Evolutionary conservation across 768 basidiomycete species (phyloP), one percentile per base, ranked within the genome.

Genomic region (Tylopilus sp.): DNA sequence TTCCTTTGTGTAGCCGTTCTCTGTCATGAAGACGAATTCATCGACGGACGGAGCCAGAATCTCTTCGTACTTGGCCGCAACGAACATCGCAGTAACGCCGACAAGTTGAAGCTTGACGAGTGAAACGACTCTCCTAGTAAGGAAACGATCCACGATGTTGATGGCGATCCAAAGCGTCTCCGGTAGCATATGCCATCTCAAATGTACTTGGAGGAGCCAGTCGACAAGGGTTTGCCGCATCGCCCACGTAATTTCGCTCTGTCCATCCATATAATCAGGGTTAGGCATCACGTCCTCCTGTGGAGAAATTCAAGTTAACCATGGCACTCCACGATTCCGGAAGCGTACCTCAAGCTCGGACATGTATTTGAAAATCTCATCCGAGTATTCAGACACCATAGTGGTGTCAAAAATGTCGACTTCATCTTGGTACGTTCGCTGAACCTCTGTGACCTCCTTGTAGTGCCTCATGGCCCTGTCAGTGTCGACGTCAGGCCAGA

Each of bases 81-180:
- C 87, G 76, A 98, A 98, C 89, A 99, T 95, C 43, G 97, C 95
- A 0, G 95, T 97, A 55, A 99, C 90, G 23, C 97, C 97, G 50
- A 99, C 97, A 23, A 99, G 86, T 72, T 95, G 92, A 44, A 95
- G 83, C 73, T 94, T 95, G 63, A 89, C 81, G 36, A 94, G 74
- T 4, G 88, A 91, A 17, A 95, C 92, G 50, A 91, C 84, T 28
- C 92, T 85, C 63, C 86, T 85, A 45, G 88, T 90, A 44, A 95
- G 77, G 78, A 95, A 94, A 56, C 92, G 88, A 66, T 95, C 92
- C 57, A 95, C 81, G 54, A 99, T 86, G 75, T 98, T 99, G 77
- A 99, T 81, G 38, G 95, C 91, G 62, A 98, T 98, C 97, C 97
- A 99, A 17, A 98, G 81, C 3, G 97, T 99, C 71, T 99, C 97